These are phyloP conservation scores for Solanum aculeatissimum DNA, from an alignment of 305 asterid genomes.

Conservation along the genomic window DNA sequence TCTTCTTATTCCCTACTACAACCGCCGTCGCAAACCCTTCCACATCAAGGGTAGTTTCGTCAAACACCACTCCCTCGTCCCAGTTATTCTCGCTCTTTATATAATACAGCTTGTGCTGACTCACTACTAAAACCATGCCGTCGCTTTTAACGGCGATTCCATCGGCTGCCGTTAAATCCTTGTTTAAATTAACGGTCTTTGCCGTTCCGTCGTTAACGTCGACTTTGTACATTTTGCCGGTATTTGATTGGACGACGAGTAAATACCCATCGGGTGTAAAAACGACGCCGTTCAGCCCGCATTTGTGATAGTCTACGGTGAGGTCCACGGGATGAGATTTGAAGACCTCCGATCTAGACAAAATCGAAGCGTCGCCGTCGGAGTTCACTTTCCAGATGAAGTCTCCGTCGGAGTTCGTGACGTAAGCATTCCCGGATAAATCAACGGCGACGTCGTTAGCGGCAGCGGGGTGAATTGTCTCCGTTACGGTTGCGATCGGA, in stretches of 20 bases:
- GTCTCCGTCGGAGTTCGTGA: conserved; percentile 57
- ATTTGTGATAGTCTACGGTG: neutral
- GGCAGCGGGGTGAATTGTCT: neutral
- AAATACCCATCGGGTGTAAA: conserved; percentile 53
- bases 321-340: conserved; percentile 34
- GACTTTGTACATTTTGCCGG: conserved; percentile 60
- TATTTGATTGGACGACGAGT: conserved; percentile 53
- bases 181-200: conserved; percentile 39
- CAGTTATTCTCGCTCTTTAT: conserved; percentile 56
- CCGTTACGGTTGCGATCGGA: neutral
- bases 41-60: conserved; percentile 68
- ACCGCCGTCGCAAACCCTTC: conserved; percentile 60
- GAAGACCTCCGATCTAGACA: conserved; percentile 36
- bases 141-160: conserved; percentile 60
- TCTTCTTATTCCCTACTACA: conserved; percentile 42
- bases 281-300: conserved; percentile 67
- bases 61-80: conserved; percentile 68
- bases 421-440: conserved; percentile 63
- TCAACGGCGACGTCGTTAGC: conserved; percentile 63
- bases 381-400: conserved; percentile 53
- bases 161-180: conserved; percentile 41
- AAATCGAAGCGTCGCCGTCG: conserved; percentile 42
- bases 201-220: conserved; percentile 49
- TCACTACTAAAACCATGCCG: conserved; percentile 64
- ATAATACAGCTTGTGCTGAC: conserved; percentile 38